Evolutionary conservation across 257 asterid genomes (phyloP), one percentile per base, ranked within the genome.

Genomic region (Henckelia pumila): DNA sequence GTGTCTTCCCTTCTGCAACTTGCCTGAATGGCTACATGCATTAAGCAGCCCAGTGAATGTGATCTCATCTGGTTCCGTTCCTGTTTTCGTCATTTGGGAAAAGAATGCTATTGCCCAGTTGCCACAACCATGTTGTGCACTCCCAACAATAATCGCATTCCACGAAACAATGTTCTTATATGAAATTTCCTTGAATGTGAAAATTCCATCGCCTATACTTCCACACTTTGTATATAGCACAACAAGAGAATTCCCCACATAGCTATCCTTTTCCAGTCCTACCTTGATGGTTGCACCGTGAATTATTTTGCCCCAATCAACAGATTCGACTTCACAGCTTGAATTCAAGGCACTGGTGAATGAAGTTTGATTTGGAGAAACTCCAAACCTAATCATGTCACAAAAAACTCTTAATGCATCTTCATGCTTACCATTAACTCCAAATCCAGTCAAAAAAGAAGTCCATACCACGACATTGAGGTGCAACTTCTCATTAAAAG

Each of bases 1-100:
- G 71, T 32, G 71, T 62, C 78, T 76, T 69, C 94, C 97, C 81
- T 88, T 86, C 56, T 66, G 73, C 22, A 88, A 81, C 88, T 83
- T 75, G n/a, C 96, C 97, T 8, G 95, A 86, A 74, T 86, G 99
- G 72, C 96, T 93, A 75, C 95, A 90, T 3, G 99, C 89, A 55
- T 66, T 83, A 58, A 93, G 99, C 81, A 93, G 77, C 49, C 95
- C 96, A 1, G 89, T 86, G 84, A 82, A 85, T 6, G 99, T 93
- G 74, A 93, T 90, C 64, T 78, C 97, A 72, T 93, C 96, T 0
- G 91, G 95, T 28, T 59, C 25, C 33, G 77, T 25, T 69, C 85
- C 86, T 7, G 80, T 80, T 50, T 84, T 87, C 20, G 76, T 22
- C 96, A 93, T 88, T 71, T 83, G 88, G 80, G 77, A 62, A 61